These are phyloP conservation scores for Suillus luteus DNA, from an alignment of 768 basidiomycete genomes.

Conservation along the genomic window DNA sequence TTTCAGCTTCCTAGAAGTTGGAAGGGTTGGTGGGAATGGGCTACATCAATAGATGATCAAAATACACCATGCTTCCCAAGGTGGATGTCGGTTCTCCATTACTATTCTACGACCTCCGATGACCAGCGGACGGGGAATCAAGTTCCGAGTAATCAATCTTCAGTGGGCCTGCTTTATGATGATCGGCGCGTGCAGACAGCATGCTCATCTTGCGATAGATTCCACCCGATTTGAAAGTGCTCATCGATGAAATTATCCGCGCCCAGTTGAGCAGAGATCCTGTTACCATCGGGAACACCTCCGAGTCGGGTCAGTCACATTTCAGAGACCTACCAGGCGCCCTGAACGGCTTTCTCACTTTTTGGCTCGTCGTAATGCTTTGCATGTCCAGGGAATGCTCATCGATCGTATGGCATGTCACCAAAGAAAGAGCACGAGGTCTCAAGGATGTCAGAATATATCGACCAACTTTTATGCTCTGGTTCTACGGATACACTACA, in stretches of 20 bases:
- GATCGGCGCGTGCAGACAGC: conserved; percentile 1
- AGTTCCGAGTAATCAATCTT: conserved; percentile 1
- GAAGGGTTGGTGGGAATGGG: conserved; percentile 43
- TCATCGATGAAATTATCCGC: conserved; percentile 27
- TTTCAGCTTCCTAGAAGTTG: conserved; percentile 25
- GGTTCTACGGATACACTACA: conserved; percentile 23
- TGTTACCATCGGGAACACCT: conserved; percentile 13
- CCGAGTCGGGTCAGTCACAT: conserved; percentile 18
- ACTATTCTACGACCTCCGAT: conserved; percentile 14
- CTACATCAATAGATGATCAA: conserved; percentile 18
- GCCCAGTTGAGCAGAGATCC: conserved; percentile 29
- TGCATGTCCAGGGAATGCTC: conserved; percentile 13
- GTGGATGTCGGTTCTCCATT: conserved; percentile 28
- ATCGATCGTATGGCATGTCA: conserved; percentile 53
- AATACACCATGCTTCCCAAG: conserved; percentile 22
- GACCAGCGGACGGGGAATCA: conserved; percentile 3
- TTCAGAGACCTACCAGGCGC: not conserved
- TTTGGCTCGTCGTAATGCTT: not conserved
- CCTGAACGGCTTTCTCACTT: conserved; percentile 8
- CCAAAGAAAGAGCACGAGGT: conserved; percentile 81
- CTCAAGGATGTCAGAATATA: conserved; percentile 58
- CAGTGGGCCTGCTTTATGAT: not conserved
- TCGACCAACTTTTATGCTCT: conserved; percentile 38
- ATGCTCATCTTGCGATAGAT: conserved; percentile 20
- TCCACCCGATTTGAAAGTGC: conserved; percentile 22